Evolutionary conservation across 164 flowering plant genomes (phyloP).

Genomic region (Platanus orientalis): DNA sequence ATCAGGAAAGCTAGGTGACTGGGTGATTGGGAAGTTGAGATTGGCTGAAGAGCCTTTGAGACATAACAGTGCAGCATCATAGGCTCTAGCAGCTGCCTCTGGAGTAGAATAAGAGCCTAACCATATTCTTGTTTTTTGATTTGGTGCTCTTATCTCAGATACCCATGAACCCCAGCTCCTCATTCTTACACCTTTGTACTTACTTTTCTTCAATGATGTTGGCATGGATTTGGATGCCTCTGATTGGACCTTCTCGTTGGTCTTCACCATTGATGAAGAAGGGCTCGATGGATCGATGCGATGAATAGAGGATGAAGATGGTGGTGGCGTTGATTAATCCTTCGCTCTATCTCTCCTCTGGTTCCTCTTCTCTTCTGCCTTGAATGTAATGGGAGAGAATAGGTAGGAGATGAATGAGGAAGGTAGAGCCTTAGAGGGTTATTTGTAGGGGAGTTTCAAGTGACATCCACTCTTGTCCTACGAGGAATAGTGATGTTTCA

Average conservation of each 20-base stretch:
- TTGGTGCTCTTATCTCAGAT: constrained; percentile 88
- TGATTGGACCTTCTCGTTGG: constrained; percentile 32
- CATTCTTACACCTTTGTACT: constrained; percentile 94
- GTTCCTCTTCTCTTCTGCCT: not conserved
- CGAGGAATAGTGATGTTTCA: not conserved
- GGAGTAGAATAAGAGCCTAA: constrained; percentile 87
- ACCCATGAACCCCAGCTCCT: constrained; percentile 99
- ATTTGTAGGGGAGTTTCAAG: not conserved
- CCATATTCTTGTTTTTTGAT: constrained; percentile 92
- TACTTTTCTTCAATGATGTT: constrained; percentile 35
- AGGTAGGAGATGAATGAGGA: not conserved
- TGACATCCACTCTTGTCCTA: not conserved
- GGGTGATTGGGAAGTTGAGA: constrained; percentile 66
- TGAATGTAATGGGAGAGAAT: not conserved
- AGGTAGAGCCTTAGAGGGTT: not conserved
- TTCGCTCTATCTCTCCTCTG: not conserved
- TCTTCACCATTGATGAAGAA: constrained; percentile 38
- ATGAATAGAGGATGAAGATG: not conserved
- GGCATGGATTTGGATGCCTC: constrained; percentile 11
- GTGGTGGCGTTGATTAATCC: not conserved
- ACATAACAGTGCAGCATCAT: constrained; percentile 91
- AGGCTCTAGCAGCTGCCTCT: constrained; percentile 96
- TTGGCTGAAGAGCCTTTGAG: constrained; percentile 82
- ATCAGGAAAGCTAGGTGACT: constrained; percentile 21
- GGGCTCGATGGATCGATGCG: too few species aligned